Percentiles rank a stretch among this genome's conserved stretches.
Evolutionary conservation across 2,329 filamentous ascomycete genomes (phyloP).

Genomic region (Alternaria consortialis): DNA sequence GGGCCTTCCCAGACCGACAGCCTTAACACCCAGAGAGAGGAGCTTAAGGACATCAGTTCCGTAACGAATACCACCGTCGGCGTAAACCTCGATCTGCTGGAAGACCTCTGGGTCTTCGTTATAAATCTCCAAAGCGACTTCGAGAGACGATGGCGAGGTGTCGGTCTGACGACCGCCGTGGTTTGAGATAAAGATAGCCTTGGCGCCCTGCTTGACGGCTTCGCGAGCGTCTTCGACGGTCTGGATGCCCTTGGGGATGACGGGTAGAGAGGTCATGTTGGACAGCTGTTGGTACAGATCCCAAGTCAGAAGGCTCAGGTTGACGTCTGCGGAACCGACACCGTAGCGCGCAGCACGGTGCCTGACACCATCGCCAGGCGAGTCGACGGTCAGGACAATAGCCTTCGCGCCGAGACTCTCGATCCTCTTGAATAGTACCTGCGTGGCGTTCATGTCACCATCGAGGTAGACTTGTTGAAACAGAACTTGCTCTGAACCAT

Average conservation of each 20-base stretch:
- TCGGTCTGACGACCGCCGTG: conserved; percentile 54
- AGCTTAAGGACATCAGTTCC: conserved; percentile 52
- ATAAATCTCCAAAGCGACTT: conserved; percentile 80
- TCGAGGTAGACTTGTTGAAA: conserved; percentile 55
- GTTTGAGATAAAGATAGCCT: conserved; percentile 54
- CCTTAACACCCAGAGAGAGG: conserved; percentile 50
- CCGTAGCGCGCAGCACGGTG: conserved; percentile 48
- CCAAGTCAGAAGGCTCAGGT: conserved; percentile 46
- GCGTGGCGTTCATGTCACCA: conserved; percentile 42
- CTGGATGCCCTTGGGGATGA: conserved; percentile 54
- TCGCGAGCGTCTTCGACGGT: conserved; percentile 52
- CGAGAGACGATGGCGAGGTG: conserved; percentile 71
- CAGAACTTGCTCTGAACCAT: conserved; percentile 40
- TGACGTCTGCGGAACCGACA: conserved; percentile 42
- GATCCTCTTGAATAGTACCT: conserved; percentile 42
- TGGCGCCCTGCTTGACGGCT: conserved; percentile 48
- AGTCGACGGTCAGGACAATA: conserved; percentile 55
- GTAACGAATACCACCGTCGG: conserved; percentile 54
- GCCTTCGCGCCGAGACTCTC: conserved; percentile 51
- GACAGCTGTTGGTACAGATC: conserved; percentile 46
- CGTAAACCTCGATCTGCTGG: conserved; percentile 51
- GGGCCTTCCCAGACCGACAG: conserved; percentile 58
- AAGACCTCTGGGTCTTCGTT: conserved; percentile 57
- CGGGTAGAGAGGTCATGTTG: conserved; percentile 50
- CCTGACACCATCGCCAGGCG: conserved; percentile 51